Evolutionary conservation across 352 stramenopile genomes (phyloP).

Genomic region (Globisporangium mamillatum): DNA sequence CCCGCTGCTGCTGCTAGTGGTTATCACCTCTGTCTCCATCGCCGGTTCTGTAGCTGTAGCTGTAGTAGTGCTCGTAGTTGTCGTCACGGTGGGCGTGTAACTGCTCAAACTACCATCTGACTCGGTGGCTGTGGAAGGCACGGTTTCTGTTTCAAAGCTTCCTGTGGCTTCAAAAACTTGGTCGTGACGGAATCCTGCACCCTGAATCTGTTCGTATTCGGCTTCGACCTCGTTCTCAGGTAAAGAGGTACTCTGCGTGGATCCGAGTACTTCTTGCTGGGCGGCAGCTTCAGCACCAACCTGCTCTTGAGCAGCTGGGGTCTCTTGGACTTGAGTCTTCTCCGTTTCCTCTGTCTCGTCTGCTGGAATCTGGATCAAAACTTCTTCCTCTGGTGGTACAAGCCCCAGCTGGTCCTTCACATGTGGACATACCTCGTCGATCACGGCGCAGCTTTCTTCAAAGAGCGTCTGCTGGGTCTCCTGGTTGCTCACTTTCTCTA

Average conservation of each 20-base stretch:
- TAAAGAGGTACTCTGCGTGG: background rate
- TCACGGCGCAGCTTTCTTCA: slow-evolving; percentile 67
- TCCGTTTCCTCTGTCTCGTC: background rate
- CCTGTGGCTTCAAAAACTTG: background rate
- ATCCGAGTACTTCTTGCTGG: background rate
- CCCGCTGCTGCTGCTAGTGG: background rate
- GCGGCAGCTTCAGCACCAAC: background rate
- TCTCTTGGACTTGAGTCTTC: background rate
- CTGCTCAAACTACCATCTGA: background rate
- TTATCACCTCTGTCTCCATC: background rate
- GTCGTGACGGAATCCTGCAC: background rate
- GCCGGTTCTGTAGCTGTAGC: background rate
- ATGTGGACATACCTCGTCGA: slow-evolving; percentile 71
- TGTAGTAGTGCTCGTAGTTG: background rate
- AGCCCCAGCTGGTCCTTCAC: slow-evolving; percentile 76
- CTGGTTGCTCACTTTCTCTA: slow-evolving; percentile 48
- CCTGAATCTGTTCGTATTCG: background rate
- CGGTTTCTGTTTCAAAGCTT: background rate
- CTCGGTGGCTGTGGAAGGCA: background rate
- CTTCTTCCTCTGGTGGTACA: slow-evolving; percentile 24
- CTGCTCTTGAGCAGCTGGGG: background rate
- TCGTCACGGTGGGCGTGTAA: background rate
- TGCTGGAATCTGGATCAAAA: background rate
- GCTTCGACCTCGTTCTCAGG: background rate
- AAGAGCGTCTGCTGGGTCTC: slow-evolving; percentile 53